Percentiles rank a stretch among this genome's conserved stretches.
Evolutionary conservation across 805 yeast species (phyloP).

Genomic region (Cyberlindnera samutprakarnensis): DNA sequence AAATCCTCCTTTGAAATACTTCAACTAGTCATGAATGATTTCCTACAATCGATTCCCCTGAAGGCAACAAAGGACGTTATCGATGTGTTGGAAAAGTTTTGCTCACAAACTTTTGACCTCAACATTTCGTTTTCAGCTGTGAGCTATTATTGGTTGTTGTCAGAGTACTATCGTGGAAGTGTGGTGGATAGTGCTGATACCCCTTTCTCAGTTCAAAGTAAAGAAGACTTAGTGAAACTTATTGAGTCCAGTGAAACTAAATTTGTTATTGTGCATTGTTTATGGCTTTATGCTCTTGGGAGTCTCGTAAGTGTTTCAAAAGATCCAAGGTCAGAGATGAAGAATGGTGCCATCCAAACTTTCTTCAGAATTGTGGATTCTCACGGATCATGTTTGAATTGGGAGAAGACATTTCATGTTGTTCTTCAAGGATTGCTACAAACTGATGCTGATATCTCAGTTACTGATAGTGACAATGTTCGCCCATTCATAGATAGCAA

Average conservation of each 20-base stretch:
- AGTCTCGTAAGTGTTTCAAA: constrained; percentile 54
- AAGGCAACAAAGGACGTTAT: constrained; percentile 57
- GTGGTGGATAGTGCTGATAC: constrained; percentile 5
- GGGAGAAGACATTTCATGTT: constrained; percentile 61
- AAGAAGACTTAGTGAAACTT: constrained; percentile 21
- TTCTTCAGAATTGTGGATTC: constrained; percentile 76
- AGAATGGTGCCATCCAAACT: constrained; percentile 87
- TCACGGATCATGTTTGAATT: constrained; percentile 52
- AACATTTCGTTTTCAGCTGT: constrained; percentile 89
- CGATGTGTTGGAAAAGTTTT: constrained; percentile 66
- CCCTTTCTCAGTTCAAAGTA: constrained; percentile 9
- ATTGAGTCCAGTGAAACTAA: constrained; percentile 19
- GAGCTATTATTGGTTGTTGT: constrained; percentile 86
- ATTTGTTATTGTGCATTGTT: constrained; percentile 26
- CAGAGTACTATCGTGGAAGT: constrained; percentile 54
- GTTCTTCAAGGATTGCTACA: constrained; percentile 50
- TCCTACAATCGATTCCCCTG: constrained; percentile 63
- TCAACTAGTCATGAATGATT: constrained; percentile 80
- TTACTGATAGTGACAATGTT: constrained; percentile 20
- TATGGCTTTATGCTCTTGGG: constrained; percentile 61
- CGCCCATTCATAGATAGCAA: constrained; percentile 56
- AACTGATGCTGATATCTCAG: constrained; percentile 12
- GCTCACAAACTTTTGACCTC: constrained; percentile 62
- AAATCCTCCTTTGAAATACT: constrained; percentile 75
- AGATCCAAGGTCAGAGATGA: constrained; percentile 69